Percentiles rank a stretch among this genome's conserved stretches.
Conservation (phyloP, 1,284 basidiomycete genomes). For the Ceratobasidium sp. region DNA sequence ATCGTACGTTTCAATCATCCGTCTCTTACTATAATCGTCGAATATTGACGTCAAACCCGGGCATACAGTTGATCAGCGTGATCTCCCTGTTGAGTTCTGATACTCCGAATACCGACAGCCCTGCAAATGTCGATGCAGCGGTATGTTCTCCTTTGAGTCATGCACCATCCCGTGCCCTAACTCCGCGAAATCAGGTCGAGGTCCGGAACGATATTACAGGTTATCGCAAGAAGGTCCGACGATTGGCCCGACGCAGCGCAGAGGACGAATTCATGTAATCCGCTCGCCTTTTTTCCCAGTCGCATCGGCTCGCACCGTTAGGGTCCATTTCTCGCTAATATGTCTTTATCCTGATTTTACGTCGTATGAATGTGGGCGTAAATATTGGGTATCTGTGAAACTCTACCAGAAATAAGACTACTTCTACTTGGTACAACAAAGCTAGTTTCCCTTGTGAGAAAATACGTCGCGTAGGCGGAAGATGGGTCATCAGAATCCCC, state of each 20-base stretch:
- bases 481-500: constrained; percentile 16
- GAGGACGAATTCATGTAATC: constrained; percentile 82
- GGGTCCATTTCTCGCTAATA: not conserved
- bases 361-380: not conserved
- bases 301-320: no score
- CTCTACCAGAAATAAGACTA: constrained; percentile 1
- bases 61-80: constrained; percentile 86
- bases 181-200: constrained; percentile 45
- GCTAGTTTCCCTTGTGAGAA: not conserved
- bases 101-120: constrained; percentile 92
- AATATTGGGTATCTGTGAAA: not conserved
- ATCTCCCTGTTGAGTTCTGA: constrained; percentile 95
- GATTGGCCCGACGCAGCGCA: constrained; percentile 82
- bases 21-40: not conserved
- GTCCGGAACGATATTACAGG: constrained; percentile 55
- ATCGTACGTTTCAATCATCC: constrained; percentile 77
- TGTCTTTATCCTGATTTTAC: not conserved
- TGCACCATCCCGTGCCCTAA: not conserved
- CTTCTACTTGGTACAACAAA: constrained; percentile 36
- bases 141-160: constrained; percentile 46
- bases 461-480: no score
- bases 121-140: constrained; percentile 97
- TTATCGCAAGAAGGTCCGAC: constrained; percentile 94
- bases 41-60: not conserved
- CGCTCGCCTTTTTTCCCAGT: not conserved